Evolutionary conservation across 2,329 filamentous ascomycete species (phyloP).

Genomic region (Trichophyton simii): DNA sequence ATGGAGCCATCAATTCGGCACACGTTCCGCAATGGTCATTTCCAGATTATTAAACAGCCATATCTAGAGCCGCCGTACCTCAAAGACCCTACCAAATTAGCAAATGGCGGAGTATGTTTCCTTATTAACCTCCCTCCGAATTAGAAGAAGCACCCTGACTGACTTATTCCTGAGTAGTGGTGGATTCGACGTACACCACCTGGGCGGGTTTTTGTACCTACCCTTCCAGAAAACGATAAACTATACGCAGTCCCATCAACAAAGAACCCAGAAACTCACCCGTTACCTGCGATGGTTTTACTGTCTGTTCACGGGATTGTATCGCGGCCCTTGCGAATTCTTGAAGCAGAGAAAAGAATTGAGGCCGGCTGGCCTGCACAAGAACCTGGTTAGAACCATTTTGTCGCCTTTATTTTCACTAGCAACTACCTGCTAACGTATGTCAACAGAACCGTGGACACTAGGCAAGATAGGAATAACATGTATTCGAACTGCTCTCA

Average conservation of each 20-base stretch:
- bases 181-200: not conserved
- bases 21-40: constrained; percentile 1
- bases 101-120: not conserved
- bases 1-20: not conserved
- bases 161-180: not conserved
- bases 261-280: no score
- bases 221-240: no score
- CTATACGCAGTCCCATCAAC: no score
- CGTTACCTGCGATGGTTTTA: no score
- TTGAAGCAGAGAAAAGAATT: no score
- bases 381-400: not conserved
- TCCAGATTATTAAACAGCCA: constrained; percentile 4
- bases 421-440: not conserved
- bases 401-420: not conserved
- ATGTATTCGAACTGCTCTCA: not conserved
- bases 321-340: no score
- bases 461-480: not conserved
- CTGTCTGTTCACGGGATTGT: no score
- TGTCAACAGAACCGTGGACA: not conserved
- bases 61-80: not conserved
- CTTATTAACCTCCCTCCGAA: not conserved
- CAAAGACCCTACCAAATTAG: not conserved
- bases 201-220: not conserved
- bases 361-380: not conserved
- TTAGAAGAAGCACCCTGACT: no score